Evolutionary conservation across 495 filamentous ascomycete species (phyloP).

Genomic region (Astrothelium subdiscretum): DNA sequence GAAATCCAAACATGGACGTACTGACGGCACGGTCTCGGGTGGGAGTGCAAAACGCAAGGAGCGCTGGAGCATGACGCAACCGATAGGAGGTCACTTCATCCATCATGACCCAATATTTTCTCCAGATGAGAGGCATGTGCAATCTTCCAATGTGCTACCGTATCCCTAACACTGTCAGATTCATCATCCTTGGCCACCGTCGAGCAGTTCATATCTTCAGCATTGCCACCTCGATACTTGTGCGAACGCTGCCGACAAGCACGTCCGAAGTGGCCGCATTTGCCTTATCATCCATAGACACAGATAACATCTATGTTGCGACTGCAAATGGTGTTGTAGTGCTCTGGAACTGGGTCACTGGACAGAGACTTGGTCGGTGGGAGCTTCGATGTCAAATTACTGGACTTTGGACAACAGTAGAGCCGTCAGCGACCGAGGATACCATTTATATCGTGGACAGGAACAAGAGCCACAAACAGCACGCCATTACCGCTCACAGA

Average conservation of each 20-base stretch:
- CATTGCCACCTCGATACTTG: slow-evolving; percentile 62
- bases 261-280: slow-evolving; percentile 38
- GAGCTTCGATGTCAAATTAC: slow-evolving; percentile 30
- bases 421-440: slow-evolving; percentile 8
- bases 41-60: not conserved
- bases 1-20: not conserved
- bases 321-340: slow-evolving; percentile 53
- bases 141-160: not conserved
- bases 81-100: slow-evolving; percentile 57
- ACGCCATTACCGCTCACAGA: slow-evolving; percentile 18
- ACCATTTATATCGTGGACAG: slow-evolving; percentile 16
- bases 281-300: slow-evolving; percentile 44
- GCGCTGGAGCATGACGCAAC: slow-evolving; percentile 46
- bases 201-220: slow-evolving; percentile 70
- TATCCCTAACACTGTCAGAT: slow-evolving; percentile 9
- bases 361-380: slow-evolving; percentile 39
- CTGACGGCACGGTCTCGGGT: not conserved
- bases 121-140: slow-evolving; percentile 62
- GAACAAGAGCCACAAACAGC: not conserved
- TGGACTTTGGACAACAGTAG: slow-evolving; percentile 26
- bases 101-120: slow-evolving; percentile 71
- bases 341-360: slow-evolving; percentile 65
- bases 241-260: slow-evolving; percentile 43
- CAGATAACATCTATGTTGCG: slow-evolving; percentile 56
- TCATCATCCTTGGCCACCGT: slow-evolving; percentile 54